These are phyloP conservation scores for Durotheca rogersii DNA, from an alignment of 495 filamentous ascomycete genomes.

Conservation along the genomic window DNA sequence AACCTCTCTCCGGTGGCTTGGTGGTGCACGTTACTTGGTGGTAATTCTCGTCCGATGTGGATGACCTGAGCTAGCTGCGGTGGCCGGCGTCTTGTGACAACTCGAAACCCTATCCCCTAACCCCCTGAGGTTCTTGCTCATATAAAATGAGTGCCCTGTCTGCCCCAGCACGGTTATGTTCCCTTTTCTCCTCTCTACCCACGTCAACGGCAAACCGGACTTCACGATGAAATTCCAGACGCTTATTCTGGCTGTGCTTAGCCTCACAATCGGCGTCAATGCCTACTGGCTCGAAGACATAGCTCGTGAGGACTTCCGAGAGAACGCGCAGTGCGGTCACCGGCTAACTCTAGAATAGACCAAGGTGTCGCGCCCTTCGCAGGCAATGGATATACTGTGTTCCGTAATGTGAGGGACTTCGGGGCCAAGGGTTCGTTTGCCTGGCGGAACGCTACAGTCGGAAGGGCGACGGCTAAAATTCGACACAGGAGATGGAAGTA, in stretches of 20 bases:
- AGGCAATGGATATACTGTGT: slow-evolving; percentile 51
- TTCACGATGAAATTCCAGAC: slow-evolving; percentile 43
- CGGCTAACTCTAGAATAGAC: slow-evolving; percentile 33
- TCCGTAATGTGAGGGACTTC: slow-evolving; percentile 61
- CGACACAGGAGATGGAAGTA: slow-evolving; percentile 47
- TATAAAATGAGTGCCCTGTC: slow-evolving; percentile 28
- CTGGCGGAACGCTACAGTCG: neutral
- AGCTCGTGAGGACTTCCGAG: slow-evolving; percentile 34
- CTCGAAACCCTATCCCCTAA: slow-evolving; percentile 15
- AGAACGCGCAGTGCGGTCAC: neutral
- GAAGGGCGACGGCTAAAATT: slow-evolving; percentile 20
- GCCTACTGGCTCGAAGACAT: slow-evolving; percentile 50
- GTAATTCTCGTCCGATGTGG: slow-evolving; percentile 1
- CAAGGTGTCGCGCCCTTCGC: slow-evolving; percentile 51
- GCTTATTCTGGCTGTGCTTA: slow-evolving; percentile 41
- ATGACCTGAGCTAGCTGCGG: slow-evolving; percentile 26
- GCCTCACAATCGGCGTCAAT: slow-evolving; percentile 40
- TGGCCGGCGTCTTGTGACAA: slow-evolving; percentile 22
- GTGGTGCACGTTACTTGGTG: slow-evolving; percentile 28
- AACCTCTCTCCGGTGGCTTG: slow-evolving; percentile 8
- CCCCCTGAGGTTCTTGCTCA: slow-evolving; percentile 18
- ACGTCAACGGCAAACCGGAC: slow-evolving; percentile 22
- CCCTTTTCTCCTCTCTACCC: slow-evolving; percentile 16
- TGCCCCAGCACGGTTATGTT: slow-evolving; percentile 15
- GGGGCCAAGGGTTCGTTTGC: slow-evolving; percentile 58